These are phyloP conservation scores for Incumbomyces lentus DNA, from an alignment of 2,329 filamentous ascomycete species.

Conservation along the genomic window DNA sequence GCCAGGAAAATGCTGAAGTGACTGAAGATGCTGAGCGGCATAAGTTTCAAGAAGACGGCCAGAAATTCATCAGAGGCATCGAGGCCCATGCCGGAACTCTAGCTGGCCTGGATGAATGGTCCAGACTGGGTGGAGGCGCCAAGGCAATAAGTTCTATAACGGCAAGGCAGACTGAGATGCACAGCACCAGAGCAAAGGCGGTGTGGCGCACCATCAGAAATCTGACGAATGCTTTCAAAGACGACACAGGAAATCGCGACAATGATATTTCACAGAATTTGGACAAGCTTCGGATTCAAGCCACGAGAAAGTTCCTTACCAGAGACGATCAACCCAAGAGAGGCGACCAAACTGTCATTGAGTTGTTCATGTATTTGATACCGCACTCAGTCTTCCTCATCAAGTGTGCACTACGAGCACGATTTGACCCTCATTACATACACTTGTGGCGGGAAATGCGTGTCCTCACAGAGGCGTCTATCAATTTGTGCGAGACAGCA, in stretches of 20 bases:
- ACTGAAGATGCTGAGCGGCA: constrained; percentile 8
- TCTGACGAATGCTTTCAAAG: not conserved
- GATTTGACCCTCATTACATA: not conserved
- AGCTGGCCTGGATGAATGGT: constrained; percentile 21
- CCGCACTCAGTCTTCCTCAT: constrained; percentile 11
- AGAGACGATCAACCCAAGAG: not conserved
- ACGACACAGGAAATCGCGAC: not conserved
- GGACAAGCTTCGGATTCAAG: constrained; percentile 3
- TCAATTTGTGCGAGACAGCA: not conserved
- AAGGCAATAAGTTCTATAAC: constrained; percentile 8
- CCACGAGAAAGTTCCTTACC: not conserved
- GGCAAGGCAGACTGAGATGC: constrained; percentile 3
- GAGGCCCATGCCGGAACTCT: constrained; percentile 16
- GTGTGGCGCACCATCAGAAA: constrained; percentile 3
- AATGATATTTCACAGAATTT: not conserved
- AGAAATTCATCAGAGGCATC: constrained; percentile 14
- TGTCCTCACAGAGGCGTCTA: not conserved
- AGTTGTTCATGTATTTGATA: constrained; percentile 17
- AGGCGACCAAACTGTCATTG: constrained; percentile 9
- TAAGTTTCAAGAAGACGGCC: constrained; percentile 4
- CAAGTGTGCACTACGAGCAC: constrained; percentile 10
- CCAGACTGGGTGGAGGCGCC: constrained; percentile 11
- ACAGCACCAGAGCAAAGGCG: constrained; percentile 4
- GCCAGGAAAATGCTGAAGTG: constrained; percentile 6
- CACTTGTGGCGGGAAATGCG: not conserved